Evolutionary conservation across 768 basidiomycete genomes (phyloP), one percentile per base, ranked within the genome.

Genomic region (Amanita polypyramis): DNA sequence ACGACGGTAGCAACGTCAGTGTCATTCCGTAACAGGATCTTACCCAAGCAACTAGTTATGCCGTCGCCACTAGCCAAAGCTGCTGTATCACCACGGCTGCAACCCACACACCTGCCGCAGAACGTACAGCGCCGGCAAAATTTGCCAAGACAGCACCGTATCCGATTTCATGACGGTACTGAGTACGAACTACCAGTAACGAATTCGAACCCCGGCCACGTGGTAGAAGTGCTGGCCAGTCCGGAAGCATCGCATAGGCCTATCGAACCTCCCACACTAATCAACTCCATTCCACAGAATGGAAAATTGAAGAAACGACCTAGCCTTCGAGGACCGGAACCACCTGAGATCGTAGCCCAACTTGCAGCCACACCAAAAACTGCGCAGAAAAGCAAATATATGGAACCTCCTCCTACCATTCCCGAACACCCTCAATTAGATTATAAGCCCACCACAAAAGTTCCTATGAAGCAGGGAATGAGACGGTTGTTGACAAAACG

Each of bases 31-130:
- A 53, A 25, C 65, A 57, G 51, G 32, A 56, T 79, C 60, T 56
- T 79, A 36, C 85, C 85, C 3, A 82, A 75, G 59, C 74, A 68
- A 40, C 75, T 87, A 21, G 77, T 86, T 36, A 87, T 87, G 85
- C 85, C 85, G 39, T 63, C 79, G 2, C 85, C 80, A 12, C 69
- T 87, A 79, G 56, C 61, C 48, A 25, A 51, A 51, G 47, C 35
- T 45, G 21, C 39, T 17, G 20, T 21, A 23, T 50, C 49, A 7
- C 36, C 43, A 17, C 29, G 43, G 40, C 49, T 39, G 5, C 29
- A 34, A 19, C 47, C 47, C n/a, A 33, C 32, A 1, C 21, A 41
- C 6, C 30, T 20, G 14, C 38, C 21, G 15, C 47, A 25, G 17
- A n/a, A 30, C 4, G 27, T 21, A 19, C 32, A 15, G 23, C 17